Base-by-base conservation (phyloP, 2,329 filamentous ascomycete genomes). In the Falciphora oryzae region DNA sequence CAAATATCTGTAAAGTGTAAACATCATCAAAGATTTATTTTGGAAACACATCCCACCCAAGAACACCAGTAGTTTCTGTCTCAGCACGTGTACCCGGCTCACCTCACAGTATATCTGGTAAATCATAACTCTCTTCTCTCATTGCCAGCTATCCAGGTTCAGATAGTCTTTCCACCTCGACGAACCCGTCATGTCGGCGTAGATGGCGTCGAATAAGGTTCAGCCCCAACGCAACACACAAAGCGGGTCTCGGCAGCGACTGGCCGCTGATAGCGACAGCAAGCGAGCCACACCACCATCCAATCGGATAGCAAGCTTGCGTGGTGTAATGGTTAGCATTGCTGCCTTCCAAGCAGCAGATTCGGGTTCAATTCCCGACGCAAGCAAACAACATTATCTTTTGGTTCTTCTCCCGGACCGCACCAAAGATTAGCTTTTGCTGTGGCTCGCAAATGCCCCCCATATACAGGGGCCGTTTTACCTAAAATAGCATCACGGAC, bases 241-340 rank as follows among this genome's bases (percentile, higher is more conserved):
- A 53, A 53, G 44, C 44, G 44, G 22, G 44, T 25, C 44, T 25
- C 10, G 10, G 6, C 22, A 10, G 7, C 7, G n/a, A 25, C 44
- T 25, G 4, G 18, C 18, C 6, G 8, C n/a, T 53, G 7, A 53
- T 53, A 53, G 10, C 0, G 3, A 22, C 44, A n/a, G 22, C 8
- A 53, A 25, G 18, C 44, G 18, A 53, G 18, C 3, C 44, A 53
- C 18, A 53, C 18, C n/a, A n/a, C 22, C 44, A 53, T 25, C 44
- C 44, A 53, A 53, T 53, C 6, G 22, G 44, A 53, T 14, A 8
- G 8, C 44, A n/a, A 58, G 58, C 58, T 60, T 35, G 31, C 58
- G 58, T 60, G 58, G 58, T 60, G 58, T 60, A 60, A 35, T n/a
- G 58, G 58, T 35, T 60, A 60, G 58, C 58, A 60, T 60, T 60